Base-by-base conservation (phyloP, 2,329 filamentous ascomycete species). In the Phialophora verrucosa region DNA sequence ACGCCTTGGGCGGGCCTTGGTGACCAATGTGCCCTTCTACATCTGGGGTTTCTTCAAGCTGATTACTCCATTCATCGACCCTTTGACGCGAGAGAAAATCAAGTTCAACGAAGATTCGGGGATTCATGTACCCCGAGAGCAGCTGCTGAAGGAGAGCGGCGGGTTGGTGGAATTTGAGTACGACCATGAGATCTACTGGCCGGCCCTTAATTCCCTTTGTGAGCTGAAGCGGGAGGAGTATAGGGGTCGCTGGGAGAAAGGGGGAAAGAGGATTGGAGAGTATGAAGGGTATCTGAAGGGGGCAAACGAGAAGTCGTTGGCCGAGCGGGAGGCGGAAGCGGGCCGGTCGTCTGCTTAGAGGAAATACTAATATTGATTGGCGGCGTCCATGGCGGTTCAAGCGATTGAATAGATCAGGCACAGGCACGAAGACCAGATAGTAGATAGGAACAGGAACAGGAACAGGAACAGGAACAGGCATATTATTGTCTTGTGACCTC, bases 11-110 rank as follows among this genome's bases (percentile, higher is more conserved):
- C 88, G 90, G 73, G 93, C 94, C 3, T 84, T 98, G 73, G 92
- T 98, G 68, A 91, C 93, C 71, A 96, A 98, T 72, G 91, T 97
- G 57, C 94, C 94, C 0, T 97, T 92, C 88, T 86, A 96, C 70
- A 91, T 98, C 68, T 90, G 87, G 78, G 91, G 91, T 59, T 99
- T 99, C 85, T 96, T 98, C 85, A 97, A 96, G 80, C 83, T 97
- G 74, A 93, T 99, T 80, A 93, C 88, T 4, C 93, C 94, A 47
- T 97, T 99, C 80, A 97, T 99, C 80, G 95, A 99, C 79, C 95
- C 95, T 7, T 82, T 93, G 74, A 99, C 95, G 10, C 88, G 91
- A 65, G 89, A 95, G 75, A 99, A 99, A 84, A 89, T 99, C 82
- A 96, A 95, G 82, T 97, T 97, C 85, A 97, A 98, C 83, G 93